Base-by-base conservation (phyloP, 2,329 filamentous ascomycete genomes). In the Phialophora expanda region DNA sequence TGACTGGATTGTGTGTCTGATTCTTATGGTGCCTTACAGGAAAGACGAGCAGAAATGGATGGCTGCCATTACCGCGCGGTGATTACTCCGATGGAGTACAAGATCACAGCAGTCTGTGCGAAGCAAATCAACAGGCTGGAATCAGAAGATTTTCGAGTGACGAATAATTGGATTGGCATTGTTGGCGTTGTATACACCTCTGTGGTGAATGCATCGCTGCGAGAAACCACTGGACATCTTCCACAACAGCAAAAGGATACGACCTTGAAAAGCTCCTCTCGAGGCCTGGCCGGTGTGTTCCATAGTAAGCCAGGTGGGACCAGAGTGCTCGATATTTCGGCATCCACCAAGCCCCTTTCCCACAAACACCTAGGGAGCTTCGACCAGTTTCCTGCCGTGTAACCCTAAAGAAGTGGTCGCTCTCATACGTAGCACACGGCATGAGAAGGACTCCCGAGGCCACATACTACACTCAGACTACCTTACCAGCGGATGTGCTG, bases 11-110 rank as follows among this genome's bases (percentile, higher is more conserved):
- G n/a, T 3, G 8, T 24, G 12, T 14, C 22, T 53, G 4, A 53
- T 5, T 53, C 22, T 28, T 4, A 53, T 24, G 20, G 48, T 24
- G 26, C 26, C 26, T 34, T 55, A 50, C 38, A n/a, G 30, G 14
- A 53, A 54, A 14, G 20, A 57, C 6, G 56, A 32, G 53, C n/a
- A 64, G 28, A 56, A 56, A 56, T 55, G 92, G 92, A 87, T 89
- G 78, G 86, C 88, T 20, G 92, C 90, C 2, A 88, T 96, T 56
- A 82, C 83, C 66, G 82, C 84, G 17, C 78, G 76, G 72, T 84
- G 51, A 61, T 53, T 22, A 28, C 14, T 51, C 24, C 20, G 2
- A 26, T 51, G 20, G 48, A 51, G 22, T 26, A 14, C 20, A 5
- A 22, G 22, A 51, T 51, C 38, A n/a, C 17, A n/a, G 3, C 38